phyloP scores from a whole-genome alignment of 805 yeast genomes.

The Cyberlindnera sargentensis region DNA sequence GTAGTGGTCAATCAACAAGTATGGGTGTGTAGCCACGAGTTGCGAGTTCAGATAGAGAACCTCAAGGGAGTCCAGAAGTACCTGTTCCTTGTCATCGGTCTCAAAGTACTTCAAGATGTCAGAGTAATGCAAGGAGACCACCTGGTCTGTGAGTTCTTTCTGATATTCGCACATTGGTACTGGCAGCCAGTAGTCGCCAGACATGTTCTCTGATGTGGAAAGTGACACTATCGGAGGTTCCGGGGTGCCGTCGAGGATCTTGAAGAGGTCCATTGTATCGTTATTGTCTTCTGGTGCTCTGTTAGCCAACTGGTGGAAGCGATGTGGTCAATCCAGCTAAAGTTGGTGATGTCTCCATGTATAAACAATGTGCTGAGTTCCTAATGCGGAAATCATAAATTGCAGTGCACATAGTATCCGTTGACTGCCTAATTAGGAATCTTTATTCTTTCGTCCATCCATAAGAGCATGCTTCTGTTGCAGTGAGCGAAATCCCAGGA shows the following conservation, averaged over 20 bases:
- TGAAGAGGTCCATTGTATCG: conserved; percentile 53
- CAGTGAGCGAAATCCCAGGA: too few relatives aligned
- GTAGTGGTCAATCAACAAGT: conserved; percentile 72
- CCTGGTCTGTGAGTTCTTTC: conserved; percentile 83
- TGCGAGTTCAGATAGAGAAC: conserved; percentile 72
- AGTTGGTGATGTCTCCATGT: too few relatives aligned
- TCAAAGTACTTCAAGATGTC: conserved; percentile 87
- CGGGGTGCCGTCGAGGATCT: conserved; percentile 76
- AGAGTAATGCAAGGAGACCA: conserved; percentile 83
- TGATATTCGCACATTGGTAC: conserved; percentile 85
- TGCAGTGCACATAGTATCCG: too few relatives aligned
- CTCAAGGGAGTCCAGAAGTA: conserved; percentile 67
- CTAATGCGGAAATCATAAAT: too few relatives aligned
- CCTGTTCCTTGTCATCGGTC: conserved; percentile 40
- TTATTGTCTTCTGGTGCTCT: neutral
- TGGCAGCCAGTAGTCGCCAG: conserved; percentile 67
- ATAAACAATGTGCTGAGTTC: too few relatives aligned
- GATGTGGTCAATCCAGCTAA: too few relatives aligned
- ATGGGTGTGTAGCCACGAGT: conserved; percentile 85
- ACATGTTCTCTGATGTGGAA: conserved; percentile 22
- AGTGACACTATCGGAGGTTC: conserved; percentile 62
- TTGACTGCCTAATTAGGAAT: too few relatives aligned
- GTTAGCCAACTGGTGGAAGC: neutral
- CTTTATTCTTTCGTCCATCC: too few relatives aligned
- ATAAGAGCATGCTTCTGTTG: too few relatives aligned